phyloP scores from a whole-genome alignment of 148 eudicot genomes.

The Chenopodium album region DNA sequence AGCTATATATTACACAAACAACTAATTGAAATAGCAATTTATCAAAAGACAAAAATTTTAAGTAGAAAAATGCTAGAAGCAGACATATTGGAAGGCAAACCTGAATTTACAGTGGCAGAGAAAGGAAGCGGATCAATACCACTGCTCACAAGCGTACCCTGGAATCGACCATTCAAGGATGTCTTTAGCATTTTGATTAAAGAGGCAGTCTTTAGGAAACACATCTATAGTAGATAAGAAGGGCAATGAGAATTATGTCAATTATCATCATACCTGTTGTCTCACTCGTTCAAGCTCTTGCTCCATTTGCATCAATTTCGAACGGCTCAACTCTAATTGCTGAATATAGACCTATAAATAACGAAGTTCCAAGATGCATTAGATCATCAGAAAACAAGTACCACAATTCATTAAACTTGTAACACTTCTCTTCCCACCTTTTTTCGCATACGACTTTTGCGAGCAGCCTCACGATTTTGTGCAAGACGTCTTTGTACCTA shows the following conservation, averaged over 20 bases:
- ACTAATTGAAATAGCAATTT: too few relatives aligned
- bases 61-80: slow-evolving; percentile 3
- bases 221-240: neutral
- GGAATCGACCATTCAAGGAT: slow-evolving; percentile 30
- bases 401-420: neutral
- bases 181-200: slow-evolving; percentile 9
- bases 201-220: neutral
- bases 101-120: slow-evolving; percentile 62
- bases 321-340: slow-evolving; percentile 80
- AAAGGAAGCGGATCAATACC: slow-evolving; percentile 55
- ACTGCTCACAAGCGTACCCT: slow-evolving; percentile 62
- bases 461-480: slow-evolving; percentile 99
- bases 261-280: slow-evolving; percentile 58
- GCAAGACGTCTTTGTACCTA: slow-evolving; percentile 92
- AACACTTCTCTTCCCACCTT: slow-evolving; percentile 49
- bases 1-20: too few relatives aligned
- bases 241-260: neutral
- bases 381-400: slow-evolving; percentile 14
- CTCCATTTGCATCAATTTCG: slow-evolving; percentile 77
- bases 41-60: neutral
- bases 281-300: slow-evolving; percentile 82
- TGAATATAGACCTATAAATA: slow-evolving; percentile 81
- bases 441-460: slow-evolving; percentile 92
- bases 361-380: slow-evolving; percentile 12
- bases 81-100: slow-evolving; percentile 40